These are phyloP conservation scores for Citrus trifoliata DNA, from an alignment of 345 rosid genomes.

Conservation along the genomic window DNA sequence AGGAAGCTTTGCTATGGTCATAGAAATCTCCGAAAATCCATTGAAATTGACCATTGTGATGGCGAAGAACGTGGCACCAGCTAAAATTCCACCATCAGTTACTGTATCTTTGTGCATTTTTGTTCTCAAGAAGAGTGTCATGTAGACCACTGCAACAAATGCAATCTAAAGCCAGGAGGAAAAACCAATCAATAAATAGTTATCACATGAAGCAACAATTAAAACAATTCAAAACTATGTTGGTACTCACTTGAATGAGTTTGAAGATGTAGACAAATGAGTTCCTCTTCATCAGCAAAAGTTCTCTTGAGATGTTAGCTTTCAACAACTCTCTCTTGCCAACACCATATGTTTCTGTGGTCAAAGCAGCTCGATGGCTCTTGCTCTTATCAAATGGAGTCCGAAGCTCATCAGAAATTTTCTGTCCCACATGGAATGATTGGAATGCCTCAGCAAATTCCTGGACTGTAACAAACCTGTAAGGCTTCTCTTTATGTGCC, in stretches of 20 bases:
- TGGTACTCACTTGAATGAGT: constrained; percentile 33
- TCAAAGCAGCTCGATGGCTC: constrained; percentile 60
- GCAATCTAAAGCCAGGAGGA: constrained; percentile 30
- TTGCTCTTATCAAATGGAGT: constrained; percentile 44
- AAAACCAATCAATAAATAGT: constrained; percentile 5
- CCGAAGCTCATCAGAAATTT: constrained; percentile 37
- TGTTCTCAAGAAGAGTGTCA: constrained; percentile 66
- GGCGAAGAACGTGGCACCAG: constrained; percentile 66
- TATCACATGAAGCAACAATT: neutral
- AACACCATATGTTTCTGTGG: constrained; percentile 46
- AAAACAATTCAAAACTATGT: neutral
- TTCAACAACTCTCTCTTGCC: constrained; percentile 46
- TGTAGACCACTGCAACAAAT: constrained; percentile 31
- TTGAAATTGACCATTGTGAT: constrained; percentile 52
- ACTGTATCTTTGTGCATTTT: constrained; percentile 42
- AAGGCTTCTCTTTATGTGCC: constrained; percentile 43
- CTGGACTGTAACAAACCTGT: constrained; percentile 42
- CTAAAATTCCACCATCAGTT: constrained; percentile 46
- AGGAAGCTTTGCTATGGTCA: constrained; percentile 81
- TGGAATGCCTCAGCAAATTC: constrained; percentile 59
- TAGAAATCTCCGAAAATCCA: constrained; percentile 68
- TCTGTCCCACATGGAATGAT: constrained; percentile 35
- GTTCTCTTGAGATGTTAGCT: constrained; percentile 53
- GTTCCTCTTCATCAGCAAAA: constrained; percentile 62
- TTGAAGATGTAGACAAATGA: constrained; percentile 50